phyloP scores from a whole-genome alignment of 805 yeast species.

The Saccharomycopsis sp. region DNA sequence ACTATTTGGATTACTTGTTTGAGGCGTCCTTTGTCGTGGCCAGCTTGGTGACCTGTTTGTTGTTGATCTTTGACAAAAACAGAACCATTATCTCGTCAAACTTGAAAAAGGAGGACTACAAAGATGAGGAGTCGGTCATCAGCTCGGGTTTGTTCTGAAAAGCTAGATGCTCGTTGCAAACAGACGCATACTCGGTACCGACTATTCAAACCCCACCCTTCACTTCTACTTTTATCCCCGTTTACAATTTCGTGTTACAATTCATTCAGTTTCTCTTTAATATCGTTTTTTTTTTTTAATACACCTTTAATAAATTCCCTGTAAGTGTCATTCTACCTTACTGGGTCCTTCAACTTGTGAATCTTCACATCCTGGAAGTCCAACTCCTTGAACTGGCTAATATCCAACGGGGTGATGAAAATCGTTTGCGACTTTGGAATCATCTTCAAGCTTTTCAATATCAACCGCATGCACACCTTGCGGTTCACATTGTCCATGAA shows the following conservation, averaged over 20 bases:
- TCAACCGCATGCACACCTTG: constrained; percentile 63
- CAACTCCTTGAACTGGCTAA: constrained; percentile 51
- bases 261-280: too few species aligned
- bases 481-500: constrained; percentile 94
- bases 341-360: constrained; percentile 38
- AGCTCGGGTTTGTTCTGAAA: too few species aligned
- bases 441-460: constrained; percentile 56
- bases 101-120: too few species aligned
- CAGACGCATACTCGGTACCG: too few species aligned
- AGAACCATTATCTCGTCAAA: neutral
- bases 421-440: constrained; percentile 73
- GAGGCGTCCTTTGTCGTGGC: constrained; percentile 14
- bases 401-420: constrained; percentile 90
- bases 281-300: too few species aligned
- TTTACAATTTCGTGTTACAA: too few species aligned
- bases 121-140: too few species aligned
- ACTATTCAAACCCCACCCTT: too few species aligned
- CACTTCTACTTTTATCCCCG: too few species aligned
- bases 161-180: too few species aligned
- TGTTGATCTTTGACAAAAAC: constrained; percentile 2
- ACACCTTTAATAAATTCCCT: too few species aligned
- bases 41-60: constrained; percentile 3
- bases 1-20: constrained; percentile 16
- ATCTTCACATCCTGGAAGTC: constrained; percentile 57
- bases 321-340: constrained; percentile 16